Evolutionary conservation across 306 rosid genomes (phyloP).

Genomic region (Morella rubra): DNA sequence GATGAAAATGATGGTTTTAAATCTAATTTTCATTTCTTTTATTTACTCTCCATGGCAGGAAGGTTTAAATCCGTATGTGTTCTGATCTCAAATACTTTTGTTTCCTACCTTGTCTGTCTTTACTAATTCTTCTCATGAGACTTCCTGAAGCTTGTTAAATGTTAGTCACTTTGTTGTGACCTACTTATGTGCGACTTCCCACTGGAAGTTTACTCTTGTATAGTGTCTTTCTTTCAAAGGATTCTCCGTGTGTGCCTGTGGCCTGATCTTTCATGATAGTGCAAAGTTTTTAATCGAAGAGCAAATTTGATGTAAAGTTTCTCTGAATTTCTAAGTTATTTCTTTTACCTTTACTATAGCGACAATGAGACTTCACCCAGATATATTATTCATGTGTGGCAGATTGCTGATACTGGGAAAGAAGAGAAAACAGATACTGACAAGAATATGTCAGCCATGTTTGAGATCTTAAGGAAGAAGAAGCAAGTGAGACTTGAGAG

Average conservation of each 20-base stretch:
- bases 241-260: background rate
- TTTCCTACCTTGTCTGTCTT: background rate
- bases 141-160: background rate
- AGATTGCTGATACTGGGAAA: constrained; percentile 46
- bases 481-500: constrained; percentile 53
- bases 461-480: constrained; percentile 47
- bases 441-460: constrained; percentile 69
- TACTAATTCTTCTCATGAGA: background rate
- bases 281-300: background rate
- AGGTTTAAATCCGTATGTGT: background rate
- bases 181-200: background rate
- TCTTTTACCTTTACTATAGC: background rate
- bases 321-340: background rate
- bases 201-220: background rate
- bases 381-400: constrained; percentile 29
- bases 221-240: background rate
- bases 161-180: background rate
- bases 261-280: background rate
- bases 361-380: constrained; percentile 6
- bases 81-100: background rate
- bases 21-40: background rate
- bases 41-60: background rate
- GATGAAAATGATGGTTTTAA: background rate
- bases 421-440: constrained; percentile 72
- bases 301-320: background rate